Base-by-base conservation (phyloP, 257 asterid species). In the Salvia rosmarinus region DNA sequence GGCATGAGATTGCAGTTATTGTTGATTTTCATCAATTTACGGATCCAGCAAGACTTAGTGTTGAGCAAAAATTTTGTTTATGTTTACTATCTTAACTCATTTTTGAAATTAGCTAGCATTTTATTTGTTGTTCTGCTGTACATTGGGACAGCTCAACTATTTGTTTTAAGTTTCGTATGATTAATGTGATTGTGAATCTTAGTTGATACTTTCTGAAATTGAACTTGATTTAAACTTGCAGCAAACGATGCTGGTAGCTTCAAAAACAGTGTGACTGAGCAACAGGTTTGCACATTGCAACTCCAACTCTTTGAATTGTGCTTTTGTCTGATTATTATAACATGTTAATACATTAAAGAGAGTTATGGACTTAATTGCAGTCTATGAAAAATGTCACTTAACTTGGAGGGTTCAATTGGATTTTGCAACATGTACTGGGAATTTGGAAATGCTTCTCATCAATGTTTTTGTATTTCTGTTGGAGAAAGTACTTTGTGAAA, bases 211-310 rank as follows among this genome's bases (percentile, higher is more conserved):
- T 23, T 12, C 71, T 79, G 43, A 67, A 46, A 59, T 62, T 65
- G 42, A 43, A 66, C 21, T 77, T 77, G 68, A 65, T 55, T 76
- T 77, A 67, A 25, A 77, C 74, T 87, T 78, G 68, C 96, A 95
- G 99, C 82, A 58, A 91, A 91, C 71, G 98, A 91, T 81, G 90
- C n/a, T 46, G 98, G 98, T 70, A 73, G 99, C 87, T 95, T 95
- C 87, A 95, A 89, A 88, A 91, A 95, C 85, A 95, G 96, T 64
- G 99, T 95, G n/a, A n/a, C 66, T 3, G 99, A 80, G 83, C 94
- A 91, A 82, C 97, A 95, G 99, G 99, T 95, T 85, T 55, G 82
- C 67, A 42, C 61, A 51, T 56, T 77, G 67, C 77, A 59, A 50
- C 49, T 72, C n/a, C 34, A 60, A 37, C 75, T 37, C 44, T 70